Percentiles rank a stretch among this genome's conserved stretches.
phyloP scores from a whole-genome alignment of 345 rosid genomes.

The Ceriops zippeliana region DNA sequence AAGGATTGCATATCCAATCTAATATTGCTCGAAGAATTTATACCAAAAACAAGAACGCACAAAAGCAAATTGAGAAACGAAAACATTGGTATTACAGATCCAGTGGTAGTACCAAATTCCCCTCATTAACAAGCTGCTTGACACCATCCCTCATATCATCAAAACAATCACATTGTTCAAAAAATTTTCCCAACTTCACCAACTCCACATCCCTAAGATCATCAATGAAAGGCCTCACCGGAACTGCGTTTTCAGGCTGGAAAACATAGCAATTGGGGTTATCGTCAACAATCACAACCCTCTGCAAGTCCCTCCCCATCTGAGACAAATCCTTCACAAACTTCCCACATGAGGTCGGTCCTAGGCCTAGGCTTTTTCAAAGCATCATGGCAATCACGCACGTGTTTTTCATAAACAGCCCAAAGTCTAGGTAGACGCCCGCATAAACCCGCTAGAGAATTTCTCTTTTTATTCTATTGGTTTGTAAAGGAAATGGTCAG shows the following conservation, averaged over 20 bases:
- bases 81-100: not conserved
- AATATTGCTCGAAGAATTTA: no score
- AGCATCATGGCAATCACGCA: no score
- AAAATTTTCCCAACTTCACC: constrained; percentile 48
- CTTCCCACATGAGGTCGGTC: constrained; percentile 34
- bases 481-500: no score
- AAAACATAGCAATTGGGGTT: constrained; percentile 65
- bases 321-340: constrained; percentile 71
- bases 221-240: constrained; percentile 57
- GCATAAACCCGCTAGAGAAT: no score
- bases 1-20: no score
- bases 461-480: no score
- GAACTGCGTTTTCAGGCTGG: constrained; percentile 82
- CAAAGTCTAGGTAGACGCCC: no score
- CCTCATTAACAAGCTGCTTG: constrained; percentile 35
- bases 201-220: constrained; percentile 56
- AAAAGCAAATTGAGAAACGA: not conserved
- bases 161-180: constrained; percentile 41
- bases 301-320: constrained; percentile 58
- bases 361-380: no score
- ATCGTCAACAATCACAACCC: constrained; percentile 73
- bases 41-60: no score
- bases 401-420: no score
- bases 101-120: no score
- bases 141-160: constrained; percentile 78